Base-by-base conservation (phyloP, 2,329 filamentous ascomycete species). In the Emergomyces africanus region DNA sequence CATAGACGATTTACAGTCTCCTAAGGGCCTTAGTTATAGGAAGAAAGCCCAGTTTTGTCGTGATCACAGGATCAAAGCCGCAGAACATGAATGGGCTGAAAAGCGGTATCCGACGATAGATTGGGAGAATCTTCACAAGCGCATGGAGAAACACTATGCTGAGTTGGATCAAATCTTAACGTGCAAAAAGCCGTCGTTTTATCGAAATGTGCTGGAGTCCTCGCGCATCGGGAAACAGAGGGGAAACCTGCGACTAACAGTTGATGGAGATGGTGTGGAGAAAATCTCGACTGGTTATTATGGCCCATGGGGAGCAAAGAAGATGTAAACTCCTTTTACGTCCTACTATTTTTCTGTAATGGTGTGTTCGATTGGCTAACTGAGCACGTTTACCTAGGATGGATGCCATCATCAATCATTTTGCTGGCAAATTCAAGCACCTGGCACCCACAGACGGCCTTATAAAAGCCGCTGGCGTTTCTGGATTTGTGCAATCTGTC, bases 281-380 rank as follows among this genome's bases (percentile, higher is more conserved):
- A 79, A 77, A 59, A 77, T 86, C 35, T 84, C 81, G 2, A 87
- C 88, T 10, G 90, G 90, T 0, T 96, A 95, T 72, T 96, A 95
- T 72, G 90, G 90, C 1, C 81, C 85, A 2, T 81, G 85, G 23
- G 90, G 90, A 1, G 78, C 87, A 57, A 82, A 82, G 54, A 74
- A 81, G 57, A 89, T 96, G 80, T 87, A 83, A 50, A 85, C 58
- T 23, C 46, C 37, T 20, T 33, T 51, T 50, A 48, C 33, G 58
- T 59, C 60, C 59, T 59, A 58, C 41, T 57, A 53, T 54, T 49
- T 61, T 59, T 62, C 44, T 61, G 28, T 39, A 37, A 30, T 57
- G 55, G 56, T 37, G 35, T 28, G 35, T 35, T 46, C 33, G 23
- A 28, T 33, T 28, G 41, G 15, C 51, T 54, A 42, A 44, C 58